Base-by-base conservation (phyloP, 2,329 filamentous ascomycete genomes). In the Monosporascus sp. region DNA sequence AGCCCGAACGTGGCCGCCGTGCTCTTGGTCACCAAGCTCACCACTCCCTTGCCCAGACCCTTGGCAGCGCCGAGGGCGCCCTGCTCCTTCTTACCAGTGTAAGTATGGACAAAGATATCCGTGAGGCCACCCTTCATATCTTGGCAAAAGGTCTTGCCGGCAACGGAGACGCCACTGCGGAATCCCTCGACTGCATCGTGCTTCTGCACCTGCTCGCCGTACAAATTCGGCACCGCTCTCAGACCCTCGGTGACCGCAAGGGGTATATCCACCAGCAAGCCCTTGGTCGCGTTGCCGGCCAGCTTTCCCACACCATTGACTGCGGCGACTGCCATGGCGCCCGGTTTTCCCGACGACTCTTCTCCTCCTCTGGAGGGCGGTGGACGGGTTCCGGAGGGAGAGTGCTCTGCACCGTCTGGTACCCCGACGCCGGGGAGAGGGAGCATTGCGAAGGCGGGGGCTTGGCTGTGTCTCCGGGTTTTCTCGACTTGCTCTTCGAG, bases 221-320 rank as follows among this genome's bases (percentile, higher is more conserved):
- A 59, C 4, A 60, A 44, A 37, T 53, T 52, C 2, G 57, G 58
- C 8, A 59, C 57, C 1, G 55, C 57, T n/a, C 58, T 51, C 20
- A 59, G 43, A 8, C 57, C 58, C 37, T 60, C 57, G 2, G 57
- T 58, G 20, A 54, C 57, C 1, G 57, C 58, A 15, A 60, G 45
- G 2, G 57, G 58, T 0, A 60, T 57, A 22, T 55, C 55, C 2
- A 60, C 57, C 15, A 52, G 22, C 14, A 52, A 31, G 4, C 51
- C 50, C 17, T 49, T 52, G 37, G 3, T 47, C 41, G 51, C 8
- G 39, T 51, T 9, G 31, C 37, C 37, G 22, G 48, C 27, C 37
- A 51, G 22, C 37, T 53, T 50, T 1, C 51, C 53, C 6, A 52
- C 53, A 2, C 57, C 53, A 3, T 51, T 50, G 14, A 55, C 44